phyloP scores from a whole-genome alignment of 129 eudicot species.

The Heracleum sosnowskyi region DNA sequence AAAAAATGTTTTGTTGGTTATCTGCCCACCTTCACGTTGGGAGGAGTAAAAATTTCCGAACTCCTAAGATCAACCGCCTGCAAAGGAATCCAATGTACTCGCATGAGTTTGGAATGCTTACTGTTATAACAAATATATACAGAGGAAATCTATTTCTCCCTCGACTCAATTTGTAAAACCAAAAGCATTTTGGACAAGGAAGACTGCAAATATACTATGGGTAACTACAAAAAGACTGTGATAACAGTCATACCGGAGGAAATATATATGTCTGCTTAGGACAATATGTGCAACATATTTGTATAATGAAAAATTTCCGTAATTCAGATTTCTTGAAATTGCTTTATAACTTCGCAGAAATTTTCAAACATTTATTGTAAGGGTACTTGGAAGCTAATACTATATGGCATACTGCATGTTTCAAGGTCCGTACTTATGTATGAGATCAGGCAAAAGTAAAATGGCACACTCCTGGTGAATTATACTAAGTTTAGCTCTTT shows the following conservation, averaged over 20 bases:
- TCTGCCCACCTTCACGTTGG: conserved; percentile 40
- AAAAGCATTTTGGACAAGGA: not conserved
- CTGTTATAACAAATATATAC: not conserved
- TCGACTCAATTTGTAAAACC: not conserved
- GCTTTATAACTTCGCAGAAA: not conserved
- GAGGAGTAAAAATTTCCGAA: conserved; percentile 38
- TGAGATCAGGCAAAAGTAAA: not conserved
- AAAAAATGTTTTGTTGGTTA: conserved; percentile 6
- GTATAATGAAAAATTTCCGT: not conserved
- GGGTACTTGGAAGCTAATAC: not conserved
- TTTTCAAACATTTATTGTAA: not conserved
- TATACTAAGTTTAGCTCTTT: not conserved
- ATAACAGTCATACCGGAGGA: not conserved
- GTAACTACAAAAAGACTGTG: not conserved
- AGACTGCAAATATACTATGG: not conserved
- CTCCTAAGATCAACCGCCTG: conserved; percentile 73
- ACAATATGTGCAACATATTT: not conserved
- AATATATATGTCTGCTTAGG: not conserved
- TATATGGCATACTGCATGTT: too few species aligned
- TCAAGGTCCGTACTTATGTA: not conserved
- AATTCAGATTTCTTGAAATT: not conserved
- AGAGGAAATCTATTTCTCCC: not conserved
- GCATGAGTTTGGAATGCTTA: conserved; percentile 1
- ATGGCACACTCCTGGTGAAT: not conserved
- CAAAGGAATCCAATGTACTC: conserved; percentile 20